phyloP scores from a whole-genome alignment of 345 rosid genomes.

The Heritiera littoralis region DNA sequence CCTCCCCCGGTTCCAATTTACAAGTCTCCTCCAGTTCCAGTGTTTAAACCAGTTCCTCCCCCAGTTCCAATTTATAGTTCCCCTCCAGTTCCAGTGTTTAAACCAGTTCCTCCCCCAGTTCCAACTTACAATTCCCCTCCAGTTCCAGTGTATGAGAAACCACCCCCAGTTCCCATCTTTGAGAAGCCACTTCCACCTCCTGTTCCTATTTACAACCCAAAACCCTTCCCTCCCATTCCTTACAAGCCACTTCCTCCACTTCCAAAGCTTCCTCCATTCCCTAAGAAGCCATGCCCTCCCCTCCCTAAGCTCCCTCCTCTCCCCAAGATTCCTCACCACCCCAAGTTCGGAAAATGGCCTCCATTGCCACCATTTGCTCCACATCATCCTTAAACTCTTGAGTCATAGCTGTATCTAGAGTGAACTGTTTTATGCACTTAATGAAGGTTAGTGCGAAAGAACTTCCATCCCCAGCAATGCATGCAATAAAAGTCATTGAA shows the following conservation, averaged over 20 bases:
- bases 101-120: constrained; percentile 11
- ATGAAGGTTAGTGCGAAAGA: constrained; percentile 4
- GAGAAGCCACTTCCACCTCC: constrained; percentile 29
- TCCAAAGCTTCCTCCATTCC: constrained; percentile 53
- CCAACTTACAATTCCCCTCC: constrained; percentile 17
- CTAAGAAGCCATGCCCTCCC: constrained; percentile 33
- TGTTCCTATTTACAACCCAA: constrained; percentile 29
- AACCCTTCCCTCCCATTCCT: constrained; percentile 39
- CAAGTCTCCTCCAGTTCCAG: constrained; percentile 27
- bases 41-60: not conserved
- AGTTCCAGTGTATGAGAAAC: not conserved
- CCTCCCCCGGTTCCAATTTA: constrained; percentile 23
- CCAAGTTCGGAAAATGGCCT: constrained; percentile 59
- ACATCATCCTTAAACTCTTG: constrained; percentile 22
- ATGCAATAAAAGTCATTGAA: not conserved
- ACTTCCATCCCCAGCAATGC: not conserved
- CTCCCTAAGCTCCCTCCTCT: constrained; percentile 29
- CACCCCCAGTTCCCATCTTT: not conserved
- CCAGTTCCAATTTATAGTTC: constrained; percentile 14
- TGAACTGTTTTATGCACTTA: not conserved
- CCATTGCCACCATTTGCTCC: constrained; percentile 38
- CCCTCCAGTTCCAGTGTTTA: constrained; percentile 27
- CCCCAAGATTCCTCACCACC: constrained; percentile 43
- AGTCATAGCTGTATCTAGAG: not conserved
- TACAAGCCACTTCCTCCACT: constrained; percentile 29